Percentiles rank a stretch among this genome's conserved stretches.
Evolutionary conservation across 2,329 filamentous ascomycete genomes (phyloP).

Genomic region (Monilinia fructicola): DNA sequence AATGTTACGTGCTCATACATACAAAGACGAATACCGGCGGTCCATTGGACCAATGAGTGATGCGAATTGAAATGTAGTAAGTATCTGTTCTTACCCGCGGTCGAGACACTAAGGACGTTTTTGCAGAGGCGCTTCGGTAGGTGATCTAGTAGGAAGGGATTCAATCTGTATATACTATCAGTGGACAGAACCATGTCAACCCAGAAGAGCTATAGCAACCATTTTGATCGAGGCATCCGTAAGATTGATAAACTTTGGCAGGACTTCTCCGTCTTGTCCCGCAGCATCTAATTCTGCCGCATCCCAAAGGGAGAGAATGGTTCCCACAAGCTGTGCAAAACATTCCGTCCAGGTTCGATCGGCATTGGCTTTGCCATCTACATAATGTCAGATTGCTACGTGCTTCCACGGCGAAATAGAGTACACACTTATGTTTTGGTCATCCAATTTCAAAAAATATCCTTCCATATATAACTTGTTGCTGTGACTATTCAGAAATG

Average conservation of each 20-base stretch:
- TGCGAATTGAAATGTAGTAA: conserved; percentile 94
- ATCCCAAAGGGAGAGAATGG: conserved; percentile 93
- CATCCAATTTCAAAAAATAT: conserved; percentile 95
- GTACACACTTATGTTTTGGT: conserved; percentile 82
- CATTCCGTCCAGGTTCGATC: conserved; percentile 95
- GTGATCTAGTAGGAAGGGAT: conserved; percentile 79
- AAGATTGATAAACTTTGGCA: conserved; percentile 92
- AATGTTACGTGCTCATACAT: conserved; percentile 93
- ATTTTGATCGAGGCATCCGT: conserved; percentile 98
- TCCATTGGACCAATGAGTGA: conserved; percentile 93
- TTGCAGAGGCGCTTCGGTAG: conserved; percentile 76
- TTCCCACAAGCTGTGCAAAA: conserved; percentile 94
- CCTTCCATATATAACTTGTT: conserved; percentile 98
- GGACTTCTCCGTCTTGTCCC: conserved; percentile 78
- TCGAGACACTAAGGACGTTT: conserved; percentile 97
- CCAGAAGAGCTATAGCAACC: conserved; percentile 53
- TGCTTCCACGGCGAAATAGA: conserved; percentile 20
- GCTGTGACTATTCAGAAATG: conserved; percentile 87
- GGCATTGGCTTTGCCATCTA: conserved; percentile 81
- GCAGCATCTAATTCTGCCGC: conserved; percentile 86
- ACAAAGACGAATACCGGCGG: conserved; percentile 84
- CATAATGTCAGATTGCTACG: conserved; percentile 38
- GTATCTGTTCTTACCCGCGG: conserved; percentile 92
- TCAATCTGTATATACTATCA: conserved; percentile 62
- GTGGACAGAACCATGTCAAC: conserved; percentile 26